Conservation (phyloP, 1,139 yeast genomes). For the Yamadazyma siamensis region DNA sequence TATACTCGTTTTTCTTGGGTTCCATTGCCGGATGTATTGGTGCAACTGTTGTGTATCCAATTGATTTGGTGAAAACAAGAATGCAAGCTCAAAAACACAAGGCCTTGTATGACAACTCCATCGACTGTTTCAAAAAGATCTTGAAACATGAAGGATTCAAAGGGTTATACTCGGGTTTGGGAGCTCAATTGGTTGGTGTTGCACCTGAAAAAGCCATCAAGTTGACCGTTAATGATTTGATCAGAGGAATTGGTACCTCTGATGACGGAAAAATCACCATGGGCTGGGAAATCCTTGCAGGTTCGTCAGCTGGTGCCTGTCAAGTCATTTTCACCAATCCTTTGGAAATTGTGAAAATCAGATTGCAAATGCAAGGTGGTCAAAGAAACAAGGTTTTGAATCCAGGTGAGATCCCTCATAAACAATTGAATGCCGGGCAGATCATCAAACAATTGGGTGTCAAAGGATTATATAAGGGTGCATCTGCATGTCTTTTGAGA, state of each 20-base stretch:
- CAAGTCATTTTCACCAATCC: constrained; percentile 97
- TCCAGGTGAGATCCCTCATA: constrained; percentile 47
- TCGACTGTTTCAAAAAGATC: constrained; percentile 84
- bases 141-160: constrained; percentile 72
- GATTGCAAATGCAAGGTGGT: constrained; percentile 90
- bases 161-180: constrained; percentile 92
- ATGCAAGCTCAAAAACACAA: constrained; percentile 93
- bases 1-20: constrained; percentile 85
- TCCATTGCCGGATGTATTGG: constrained; percentile 98
- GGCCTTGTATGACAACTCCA: constrained; percentile 70
- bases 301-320: constrained; percentile 94
- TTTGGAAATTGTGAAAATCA: constrained; percentile 89
- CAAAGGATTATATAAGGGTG: constrained; percentile 87
- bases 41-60: constrained; percentile 97
- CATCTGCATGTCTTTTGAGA: constrained; percentile 84
- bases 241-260: constrained; percentile 69
- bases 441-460: constrained; percentile 80
- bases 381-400: constrained; percentile 41
- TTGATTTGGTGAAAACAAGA: constrained; percentile 92
- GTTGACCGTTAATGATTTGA: constrained; percentile 87
- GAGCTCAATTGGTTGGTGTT: constrained; percentile 93
- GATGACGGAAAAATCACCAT: constrained; percentile 60
- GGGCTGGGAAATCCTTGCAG: constrained; percentile 78
- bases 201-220: constrained; percentile 99
- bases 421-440: constrained; percentile 58